phyloP scores from a whole-genome alignment of 2,329 filamentous ascomycete genomes.

The Geosmithia morbida region DNA sequence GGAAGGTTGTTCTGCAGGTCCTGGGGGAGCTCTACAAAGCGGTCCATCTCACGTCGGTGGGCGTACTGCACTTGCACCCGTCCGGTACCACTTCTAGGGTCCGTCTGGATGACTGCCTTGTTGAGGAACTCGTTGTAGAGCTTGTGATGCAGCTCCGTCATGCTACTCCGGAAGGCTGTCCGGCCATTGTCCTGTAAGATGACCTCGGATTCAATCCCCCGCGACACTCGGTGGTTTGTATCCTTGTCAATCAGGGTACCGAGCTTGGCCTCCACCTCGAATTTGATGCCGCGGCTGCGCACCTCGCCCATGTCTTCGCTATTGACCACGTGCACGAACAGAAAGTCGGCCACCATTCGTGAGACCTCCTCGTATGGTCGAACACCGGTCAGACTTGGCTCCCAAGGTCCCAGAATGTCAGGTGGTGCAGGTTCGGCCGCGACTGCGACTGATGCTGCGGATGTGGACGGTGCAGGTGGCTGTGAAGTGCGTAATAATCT shows the following conservation, averaged over 20 bases:
- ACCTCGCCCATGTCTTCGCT: conserved; percentile 53
- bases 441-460: conserved; percentile 6
- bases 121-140: conserved; percentile 79
- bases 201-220: conserved; percentile 57
- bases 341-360: conserved; percentile 66
- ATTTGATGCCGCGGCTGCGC: conserved; percentile 49
- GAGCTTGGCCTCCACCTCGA: conserved; percentile 92
- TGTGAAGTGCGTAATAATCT: conserved; percentile 5
- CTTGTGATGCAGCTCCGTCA: conserved; percentile 78
- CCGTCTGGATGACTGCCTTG: conserved; percentile 41
- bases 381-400: conserved; percentile 52
- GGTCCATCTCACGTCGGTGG: conserved; percentile 71
- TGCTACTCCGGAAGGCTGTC: conserved; percentile 68
- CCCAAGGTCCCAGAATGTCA: conserved; percentile 41
- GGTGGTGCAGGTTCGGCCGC: conserved; percentile 13
- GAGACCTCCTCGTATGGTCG: conserved; percentile 62
- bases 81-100: conserved; percentile 29
- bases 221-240: conserved; percentile 51
- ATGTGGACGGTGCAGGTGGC: conserved; percentile 8
- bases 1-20: conserved; percentile 46
- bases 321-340: conserved; percentile 57
- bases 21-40: conserved; percentile 62
- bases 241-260: conserved; percentile 66
- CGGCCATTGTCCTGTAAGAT: conserved; percentile 47
- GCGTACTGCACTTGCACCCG: conserved; percentile 61